Evolutionary conservation across 2,329 filamentous ascomycete species (phyloP).

Genomic region (Cercospora sp.): DNA sequence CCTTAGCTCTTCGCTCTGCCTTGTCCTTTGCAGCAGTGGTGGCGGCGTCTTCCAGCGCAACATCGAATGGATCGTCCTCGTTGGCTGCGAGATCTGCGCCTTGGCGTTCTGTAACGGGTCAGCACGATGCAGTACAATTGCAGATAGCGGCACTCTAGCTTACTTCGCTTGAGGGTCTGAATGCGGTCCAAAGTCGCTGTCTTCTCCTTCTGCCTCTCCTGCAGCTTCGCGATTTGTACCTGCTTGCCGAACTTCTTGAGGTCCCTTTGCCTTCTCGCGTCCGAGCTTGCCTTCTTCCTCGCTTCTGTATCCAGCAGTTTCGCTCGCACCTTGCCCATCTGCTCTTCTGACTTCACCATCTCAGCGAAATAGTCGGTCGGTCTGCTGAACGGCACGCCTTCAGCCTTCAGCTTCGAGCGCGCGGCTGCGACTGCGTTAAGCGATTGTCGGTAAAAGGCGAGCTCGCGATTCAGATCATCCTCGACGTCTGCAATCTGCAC

Average conservation of each 20-base stretch:
- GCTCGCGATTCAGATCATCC: constrained; percentile 88
- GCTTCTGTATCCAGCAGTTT: constrained; percentile 92
- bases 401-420: constrained; percentile 72
- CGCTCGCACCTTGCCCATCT: constrained; percentile 95
- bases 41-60: constrained; percentile 72
- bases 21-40: constrained; percentile 50
- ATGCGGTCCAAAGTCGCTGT: constrained; percentile 94
- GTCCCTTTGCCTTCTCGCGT: constrained; percentile 88
- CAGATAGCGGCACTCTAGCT: constrained; percentile 42
- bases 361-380: constrained; percentile 97
- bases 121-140: constrained; percentile 15
- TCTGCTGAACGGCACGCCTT: constrained; percentile 81
- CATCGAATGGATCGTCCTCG: constrained; percentile 87
- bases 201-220: constrained; percentile 92
- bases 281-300: constrained; percentile 84
- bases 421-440: constrained; percentile 74
- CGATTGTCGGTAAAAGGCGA: constrained; percentile 89
- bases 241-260: constrained; percentile 99
- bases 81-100: constrained; percentile 66
- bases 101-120: constrained; percentile 69
- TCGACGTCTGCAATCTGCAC: constrained; percentile 79
- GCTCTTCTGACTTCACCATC: constrained; percentile 98
- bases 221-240: constrained; percentile 92
- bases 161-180: constrained; percentile 91
- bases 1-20: constrained; percentile 43